phyloP scores from a whole-genome alignment of 805 yeast species.

The Kuraishia capsulata region DNA sequence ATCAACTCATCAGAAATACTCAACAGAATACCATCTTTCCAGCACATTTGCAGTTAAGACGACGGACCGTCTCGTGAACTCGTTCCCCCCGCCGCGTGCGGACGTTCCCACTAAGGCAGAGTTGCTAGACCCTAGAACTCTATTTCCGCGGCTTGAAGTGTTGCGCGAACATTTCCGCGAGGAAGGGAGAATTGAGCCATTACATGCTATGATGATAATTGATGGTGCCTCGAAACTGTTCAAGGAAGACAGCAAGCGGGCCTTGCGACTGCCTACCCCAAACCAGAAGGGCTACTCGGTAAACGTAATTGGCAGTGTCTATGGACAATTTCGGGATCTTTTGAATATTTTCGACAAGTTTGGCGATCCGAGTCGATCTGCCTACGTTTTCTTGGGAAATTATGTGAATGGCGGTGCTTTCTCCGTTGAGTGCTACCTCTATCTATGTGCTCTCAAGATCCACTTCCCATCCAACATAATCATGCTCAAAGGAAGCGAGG shows the following conservation, averaged over 20 bases:
- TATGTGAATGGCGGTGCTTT: slow-evolving; percentile 94
- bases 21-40: neutral
- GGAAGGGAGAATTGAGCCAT: slow-evolving; percentile 72
- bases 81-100: neutral
- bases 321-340: slow-evolving; percentile 92
- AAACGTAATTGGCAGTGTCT: slow-evolving; percentile 94
- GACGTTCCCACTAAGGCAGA: neutral
- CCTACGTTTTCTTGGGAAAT: slow-evolving; percentile 88
- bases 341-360: slow-evolving; percentile 89
- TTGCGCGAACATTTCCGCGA: slow-evolving; percentile 62
- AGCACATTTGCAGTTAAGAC: neutral
- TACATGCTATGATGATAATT: slow-evolving; percentile 63
- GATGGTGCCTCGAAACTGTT: slow-evolving; percentile 62
- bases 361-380: slow-evolving; percentile 87
- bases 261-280: slow-evolving; percentile 62
- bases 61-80: neutral
- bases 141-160: neutral
- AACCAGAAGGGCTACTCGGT: slow-evolving; percentile 71
- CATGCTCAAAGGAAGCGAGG: neutral
- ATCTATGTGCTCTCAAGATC: slow-evolving; percentile 71
- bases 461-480: slow-evolving; percentile 17
- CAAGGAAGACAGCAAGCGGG: slow-evolving; percentile 76
- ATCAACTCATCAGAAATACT: neutral
- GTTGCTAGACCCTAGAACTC: neutral
- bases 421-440: slow-evolving; percentile 72